Conservation (phyloP, 352 stramenopile genomes). For the Phytophthora europaea region DNA sequence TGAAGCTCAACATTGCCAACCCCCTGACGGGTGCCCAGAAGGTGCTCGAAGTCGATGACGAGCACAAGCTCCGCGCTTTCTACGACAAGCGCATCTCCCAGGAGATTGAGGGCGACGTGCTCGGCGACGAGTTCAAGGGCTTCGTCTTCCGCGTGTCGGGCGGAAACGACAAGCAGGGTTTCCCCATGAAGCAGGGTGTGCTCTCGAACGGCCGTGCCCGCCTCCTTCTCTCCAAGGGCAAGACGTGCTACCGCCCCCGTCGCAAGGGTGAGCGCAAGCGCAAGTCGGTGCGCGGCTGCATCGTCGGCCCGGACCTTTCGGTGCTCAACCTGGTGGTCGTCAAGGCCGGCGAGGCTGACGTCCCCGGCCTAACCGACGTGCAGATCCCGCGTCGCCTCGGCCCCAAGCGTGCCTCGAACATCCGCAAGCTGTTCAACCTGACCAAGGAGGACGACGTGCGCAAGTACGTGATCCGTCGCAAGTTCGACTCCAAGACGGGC, state of each 20-base stretch:
- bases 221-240: slow-evolving; percentile 98
- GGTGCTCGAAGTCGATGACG: slow-evolving; percentile 99
- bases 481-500: slow-evolving; percentile 99
- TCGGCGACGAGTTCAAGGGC: slow-evolving; percentile 99
- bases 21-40: slow-evolving; percentile 98
- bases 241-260: slow-evolving; percentile 97
- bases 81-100: slow-evolving; percentile 99
- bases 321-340: slow-evolving; percentile 99
- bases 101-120: slow-evolving; percentile 98
- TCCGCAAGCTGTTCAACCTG: slow-evolving; percentile 99
- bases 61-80: slow-evolving; percentile 99
- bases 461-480: slow-evolving; percentile 99
- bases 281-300: slow-evolving; percentile 99
- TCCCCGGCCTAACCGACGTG: slow-evolving; percentile 98
- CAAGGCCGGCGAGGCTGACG: slow-evolving; percentile 97
- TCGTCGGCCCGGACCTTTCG: slow-evolving; percentile 99
- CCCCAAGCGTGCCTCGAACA: slow-evolving; percentile 99
- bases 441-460: slow-evolving; percentile 99
- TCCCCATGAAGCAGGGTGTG: slow-evolving; percentile 99
- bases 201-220: slow-evolving; percentile 98
- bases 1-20: slow-evolving; percentile 99
- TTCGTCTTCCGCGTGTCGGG: slow-evolving; percentile 99
- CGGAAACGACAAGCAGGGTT: slow-evolving; percentile 99
- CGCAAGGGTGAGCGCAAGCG: slow-evolving; percentile 98
- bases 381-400: slow-evolving; percentile 97